These are phyloP conservation scores for Bacidia gigantensis DNA, from an alignment of 495 filamentous ascomycete genomes.

Conservation along the genomic window DNA sequence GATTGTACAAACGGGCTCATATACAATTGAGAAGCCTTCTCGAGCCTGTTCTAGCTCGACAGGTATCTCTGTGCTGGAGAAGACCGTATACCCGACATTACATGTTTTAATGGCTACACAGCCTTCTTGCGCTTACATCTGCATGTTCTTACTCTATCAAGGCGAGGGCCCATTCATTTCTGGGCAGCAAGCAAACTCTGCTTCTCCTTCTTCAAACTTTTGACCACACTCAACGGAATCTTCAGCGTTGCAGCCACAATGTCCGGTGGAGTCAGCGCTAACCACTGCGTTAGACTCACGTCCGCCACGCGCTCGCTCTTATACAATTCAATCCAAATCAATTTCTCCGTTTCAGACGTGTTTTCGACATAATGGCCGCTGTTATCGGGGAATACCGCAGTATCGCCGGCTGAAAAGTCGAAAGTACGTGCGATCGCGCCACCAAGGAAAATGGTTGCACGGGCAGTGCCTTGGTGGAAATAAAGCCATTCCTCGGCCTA, in stretches of 20 bases:
- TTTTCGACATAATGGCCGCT: slow-evolving; percentile 54
- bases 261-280: slow-evolving; percentile 46
- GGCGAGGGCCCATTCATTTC: too few species aligned
- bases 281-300: slow-evolving; percentile 49
- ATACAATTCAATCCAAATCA: slow-evolving; percentile 54
- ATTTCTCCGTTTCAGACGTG: slow-evolving; percentile 42
- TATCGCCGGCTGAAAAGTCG: slow-evolving; percentile 50
- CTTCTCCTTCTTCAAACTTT: slow-evolving; percentile 49
- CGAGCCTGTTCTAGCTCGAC: too few species aligned
- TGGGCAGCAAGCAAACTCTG: slow-evolving; percentile 35
- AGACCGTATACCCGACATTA: too few species aligned
- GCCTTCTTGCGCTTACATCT: too few species aligned
- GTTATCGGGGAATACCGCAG: slow-evolving; percentile 52
- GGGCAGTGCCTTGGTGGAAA: slow-evolving; percentile 44
- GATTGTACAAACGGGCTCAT: too few species aligned
- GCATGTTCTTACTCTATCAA: too few species aligned
- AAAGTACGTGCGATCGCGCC: slow-evolving; percentile 45
- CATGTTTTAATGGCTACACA: too few species aligned
- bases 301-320: slow-evolving; percentile 50
- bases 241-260: slow-evolving; percentile 45
- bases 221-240: slow-evolving; percentile 40
- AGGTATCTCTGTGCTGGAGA: too few species aligned
- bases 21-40: too few species aligned
- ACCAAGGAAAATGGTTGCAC: slow-evolving; percentile 49
- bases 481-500: slow-evolving; percentile 54